These are phyloP conservation scores for Xylaria sp. DNA, from an alignment of 2,329 filamentous ascomycete genomes.

Conservation along the genomic window DNA sequence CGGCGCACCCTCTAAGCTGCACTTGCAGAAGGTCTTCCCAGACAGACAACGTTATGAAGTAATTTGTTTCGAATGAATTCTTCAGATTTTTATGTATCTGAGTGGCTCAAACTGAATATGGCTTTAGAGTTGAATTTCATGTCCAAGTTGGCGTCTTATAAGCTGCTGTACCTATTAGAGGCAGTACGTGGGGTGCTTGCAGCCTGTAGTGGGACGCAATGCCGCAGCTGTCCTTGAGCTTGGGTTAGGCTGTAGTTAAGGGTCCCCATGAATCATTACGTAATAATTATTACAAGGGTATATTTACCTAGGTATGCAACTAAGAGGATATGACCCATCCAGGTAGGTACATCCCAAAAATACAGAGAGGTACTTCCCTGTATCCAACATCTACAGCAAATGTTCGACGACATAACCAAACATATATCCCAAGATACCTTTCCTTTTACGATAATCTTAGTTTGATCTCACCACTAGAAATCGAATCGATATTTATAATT, in stretches of 20 bases:
- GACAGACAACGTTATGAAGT: neutral
- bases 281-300: neutral
- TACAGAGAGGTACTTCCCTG: neutral
- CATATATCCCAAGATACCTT: neutral
- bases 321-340: neutral
- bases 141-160: conserved; percentile 8
- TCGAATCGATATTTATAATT: neutral
- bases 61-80: neutral
- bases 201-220: conserved; percentile 9
- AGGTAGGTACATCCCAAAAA: neutral
- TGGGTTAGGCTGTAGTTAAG: neutral
- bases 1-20: neutral
- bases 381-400: neutral
- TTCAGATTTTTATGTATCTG: neutral
- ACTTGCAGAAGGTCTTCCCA: neutral
- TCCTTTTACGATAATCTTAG: neutral
- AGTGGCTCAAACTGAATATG: neutral
- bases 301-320: neutral
- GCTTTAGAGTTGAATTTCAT: neutral
- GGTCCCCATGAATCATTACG: neutral
- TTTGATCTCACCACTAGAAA: neutral
- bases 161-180: neutral
- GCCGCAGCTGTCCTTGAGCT: neutral
- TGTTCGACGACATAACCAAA: conserved; percentile 1
- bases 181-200: conserved; percentile 2